These are phyloP conservation scores for Sugiyamaella marilandica DNA, from an alignment of 805 yeast genomes.

Conservation along the genomic window DNA sequence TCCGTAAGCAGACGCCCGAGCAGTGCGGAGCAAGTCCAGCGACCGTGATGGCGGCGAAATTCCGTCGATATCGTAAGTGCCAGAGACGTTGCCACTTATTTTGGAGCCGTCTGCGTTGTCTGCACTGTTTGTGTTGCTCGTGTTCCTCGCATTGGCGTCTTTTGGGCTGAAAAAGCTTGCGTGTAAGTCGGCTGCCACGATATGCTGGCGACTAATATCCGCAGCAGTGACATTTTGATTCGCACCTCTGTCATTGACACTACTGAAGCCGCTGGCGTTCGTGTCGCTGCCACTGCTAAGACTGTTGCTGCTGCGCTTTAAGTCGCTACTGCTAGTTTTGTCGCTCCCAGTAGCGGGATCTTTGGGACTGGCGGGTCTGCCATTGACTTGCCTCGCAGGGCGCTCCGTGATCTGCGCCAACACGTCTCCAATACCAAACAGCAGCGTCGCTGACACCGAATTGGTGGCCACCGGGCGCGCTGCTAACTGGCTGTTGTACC, in stretches of 20 bases:
- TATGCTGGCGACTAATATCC: no score
- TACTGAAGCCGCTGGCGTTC: background rate
- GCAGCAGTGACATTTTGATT: no score
- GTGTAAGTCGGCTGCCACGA: no score
- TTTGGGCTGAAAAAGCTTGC: no score
- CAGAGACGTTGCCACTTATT: background rate
- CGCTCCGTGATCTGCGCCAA: conserved; percentile 53
- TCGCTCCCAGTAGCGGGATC: no score
- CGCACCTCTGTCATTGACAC: no score
- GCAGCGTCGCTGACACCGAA: conserved; percentile 44
- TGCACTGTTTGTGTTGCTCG: background rate
- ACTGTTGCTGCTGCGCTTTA: conserved; percentile 7
- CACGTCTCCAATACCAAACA: conserved; percentile 72
- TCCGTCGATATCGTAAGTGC: background rate
- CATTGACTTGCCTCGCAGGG: background rate
- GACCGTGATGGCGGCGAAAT: background rate
- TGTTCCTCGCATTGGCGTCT: background rate
- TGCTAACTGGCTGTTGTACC: conserved; percentile 24
- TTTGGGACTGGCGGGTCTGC: background rate
- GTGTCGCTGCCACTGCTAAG: no score
- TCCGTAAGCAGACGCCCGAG: conserved; percentile 66
- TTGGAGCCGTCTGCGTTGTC: background rate
- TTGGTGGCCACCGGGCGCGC: conserved; percentile 43
- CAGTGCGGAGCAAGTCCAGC: conserved; percentile 53
- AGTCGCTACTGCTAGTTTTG: no score